A percentile compares a stretch with the other conserved stretches of the same genome.
phyloP scores from a whole-genome alignment of 2,329 filamentous ascomycete genomes.

The Penicillium sp. region DNA sequence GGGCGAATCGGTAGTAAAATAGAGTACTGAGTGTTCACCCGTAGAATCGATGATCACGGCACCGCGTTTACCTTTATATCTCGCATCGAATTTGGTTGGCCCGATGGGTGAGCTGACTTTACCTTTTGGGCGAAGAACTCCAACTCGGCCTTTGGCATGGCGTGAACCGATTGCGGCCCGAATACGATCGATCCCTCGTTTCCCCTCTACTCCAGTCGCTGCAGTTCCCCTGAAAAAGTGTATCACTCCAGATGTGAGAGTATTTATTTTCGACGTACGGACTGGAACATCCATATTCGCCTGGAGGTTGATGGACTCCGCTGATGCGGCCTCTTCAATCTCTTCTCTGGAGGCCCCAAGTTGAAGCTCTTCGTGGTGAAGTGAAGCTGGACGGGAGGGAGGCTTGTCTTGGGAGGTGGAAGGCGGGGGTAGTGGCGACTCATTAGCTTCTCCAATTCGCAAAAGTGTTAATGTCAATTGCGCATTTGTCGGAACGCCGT shows the following conservation, averaged over 20 bases:
- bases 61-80: conserved; percentile 71
- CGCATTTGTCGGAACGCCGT: conserved; percentile 83
- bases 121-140: conserved; percentile 63
- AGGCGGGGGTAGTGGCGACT: conserved; percentile 73
- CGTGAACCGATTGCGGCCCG: conserved; percentile 65
- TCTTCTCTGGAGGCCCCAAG: conserved; percentile 68
- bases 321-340: conserved; percentile 64
- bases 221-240: conserved; percentile 71
- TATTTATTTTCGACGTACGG: conserved; percentile 30
- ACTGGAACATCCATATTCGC: background rate
- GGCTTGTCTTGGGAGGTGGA: conserved; percentile 51
- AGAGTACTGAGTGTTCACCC: conserved; percentile 49
- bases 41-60: conserved; percentile 64
- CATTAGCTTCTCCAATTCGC: conserved; percentile 79
- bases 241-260: conserved; percentile 56
- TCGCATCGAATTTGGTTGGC: conserved; percentile 72
- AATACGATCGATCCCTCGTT: conserved; percentile 71
- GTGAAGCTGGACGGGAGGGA: conserved; percentile 54
- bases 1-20: conserved; percentile 59
- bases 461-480: conserved; percentile 81
- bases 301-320: conserved; percentile 46
- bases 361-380: conserved; percentile 60
- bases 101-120: conserved; percentile 55
- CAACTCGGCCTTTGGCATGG: conserved; percentile 71
- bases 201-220: conserved; percentile 73